These are phyloP conservation scores for Talaromyces marneffei DNA, from an alignment of 2,329 filamentous ascomycete genomes.

Conservation along the genomic window DNA sequence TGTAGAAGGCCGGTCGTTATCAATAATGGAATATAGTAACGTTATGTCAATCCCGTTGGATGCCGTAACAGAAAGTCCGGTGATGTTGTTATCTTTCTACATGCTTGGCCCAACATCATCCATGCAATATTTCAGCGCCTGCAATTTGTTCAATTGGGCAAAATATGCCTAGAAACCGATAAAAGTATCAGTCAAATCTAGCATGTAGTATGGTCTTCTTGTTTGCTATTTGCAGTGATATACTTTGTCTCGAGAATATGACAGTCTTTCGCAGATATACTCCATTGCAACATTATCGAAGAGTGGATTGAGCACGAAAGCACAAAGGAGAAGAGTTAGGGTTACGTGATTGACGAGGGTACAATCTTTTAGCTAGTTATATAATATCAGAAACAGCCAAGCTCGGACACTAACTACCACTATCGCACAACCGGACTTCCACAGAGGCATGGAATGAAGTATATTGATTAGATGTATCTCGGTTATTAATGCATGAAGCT, in stretches of 20 bases:
- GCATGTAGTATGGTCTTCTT: no score
- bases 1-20: not conserved
- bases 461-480: not conserved
- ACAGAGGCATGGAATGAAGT: not conserved
- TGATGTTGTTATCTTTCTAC: no score
- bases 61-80: constrained; percentile 9
- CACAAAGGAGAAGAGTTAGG: not conserved
- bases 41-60: not conserved
- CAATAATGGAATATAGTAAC: not conserved
- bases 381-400: not conserved
- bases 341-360: not conserved
- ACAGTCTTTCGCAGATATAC: no score
- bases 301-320: no score
- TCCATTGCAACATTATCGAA: not conserved
- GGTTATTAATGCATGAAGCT: not conserved
- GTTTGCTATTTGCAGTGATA: not conserved
- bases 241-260: not conserved
- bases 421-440: not conserved
- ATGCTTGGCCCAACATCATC: no score
- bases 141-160: no score
- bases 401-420: not conserved
- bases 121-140: no score
- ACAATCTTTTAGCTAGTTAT: no score
- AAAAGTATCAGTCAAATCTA: no score
- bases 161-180: no score